Evolutionary conservation across 2,329 filamentous ascomycete species (phyloP).

Genomic region (Fusarium humuli): DNA sequence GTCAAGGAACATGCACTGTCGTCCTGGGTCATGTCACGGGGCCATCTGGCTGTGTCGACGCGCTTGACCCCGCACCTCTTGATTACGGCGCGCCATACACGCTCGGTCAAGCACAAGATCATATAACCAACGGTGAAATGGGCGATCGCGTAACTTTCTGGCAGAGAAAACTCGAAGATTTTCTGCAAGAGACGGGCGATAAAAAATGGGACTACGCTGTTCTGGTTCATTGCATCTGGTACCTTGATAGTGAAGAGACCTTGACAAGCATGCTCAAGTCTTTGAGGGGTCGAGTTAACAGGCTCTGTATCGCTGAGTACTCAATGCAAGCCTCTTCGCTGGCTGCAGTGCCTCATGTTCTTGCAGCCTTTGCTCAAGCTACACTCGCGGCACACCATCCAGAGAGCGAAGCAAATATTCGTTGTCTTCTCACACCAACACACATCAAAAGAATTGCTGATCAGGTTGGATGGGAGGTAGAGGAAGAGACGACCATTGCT

Average conservation of each 20-base stretch:
- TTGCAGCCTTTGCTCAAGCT: conserved; percentile 7
- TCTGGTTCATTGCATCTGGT: conserved; percentile 18
- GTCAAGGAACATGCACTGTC: conserved; percentile 23
- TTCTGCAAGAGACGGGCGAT: neutral
- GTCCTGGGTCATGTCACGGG: conserved; percentile 3
- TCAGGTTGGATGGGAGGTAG: neutral
- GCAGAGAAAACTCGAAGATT: neutral
- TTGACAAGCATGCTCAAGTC: neutral
- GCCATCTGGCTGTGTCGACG: neutral
- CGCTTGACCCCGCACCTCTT: conserved; percentile 20
- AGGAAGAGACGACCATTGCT: neutral
- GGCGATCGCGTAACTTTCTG: neutral
- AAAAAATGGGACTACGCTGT: conserved; percentile 12
- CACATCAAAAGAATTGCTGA: conserved; percentile 3
- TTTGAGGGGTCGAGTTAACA: neutral
- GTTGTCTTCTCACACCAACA: neutral
- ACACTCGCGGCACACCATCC: conserved; percentile 10
- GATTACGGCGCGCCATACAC: conserved; percentile 24
- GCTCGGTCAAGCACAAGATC: conserved; percentile 12
- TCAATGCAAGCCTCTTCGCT: conserved; percentile 15
- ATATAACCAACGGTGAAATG: neutral
- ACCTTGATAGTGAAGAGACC: neutral
- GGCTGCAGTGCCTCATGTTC: conserved; percentile 2
- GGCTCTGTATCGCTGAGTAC: conserved; percentile 15
- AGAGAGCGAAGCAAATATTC: conserved; percentile 5